phyloP scores from a whole-genome alignment of 768 basidiomycete species.

The Clathrus columnatus region DNA sequence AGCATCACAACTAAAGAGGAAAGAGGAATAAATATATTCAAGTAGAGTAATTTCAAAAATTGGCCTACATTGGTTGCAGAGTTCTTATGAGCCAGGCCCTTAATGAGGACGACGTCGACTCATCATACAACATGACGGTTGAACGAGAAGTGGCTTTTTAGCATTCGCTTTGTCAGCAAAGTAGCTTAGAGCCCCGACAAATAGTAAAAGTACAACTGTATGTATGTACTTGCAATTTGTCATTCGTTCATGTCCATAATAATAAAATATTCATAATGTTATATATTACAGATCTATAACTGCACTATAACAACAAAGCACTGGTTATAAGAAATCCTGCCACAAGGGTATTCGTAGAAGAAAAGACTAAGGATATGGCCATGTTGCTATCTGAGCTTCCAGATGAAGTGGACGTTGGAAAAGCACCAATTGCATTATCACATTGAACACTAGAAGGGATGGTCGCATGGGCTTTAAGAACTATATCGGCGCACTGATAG shows the following conservation, averaged over 20 bases:
- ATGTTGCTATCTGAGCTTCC: neutral
- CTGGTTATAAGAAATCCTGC: neutral
- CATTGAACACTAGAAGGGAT: constrained; percentile 38
- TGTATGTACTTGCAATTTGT: neutral
- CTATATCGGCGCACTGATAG: constrained; percentile 69
- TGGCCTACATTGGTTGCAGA: constrained; percentile 80
- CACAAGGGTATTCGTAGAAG: neutral
- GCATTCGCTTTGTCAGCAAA: neutral
- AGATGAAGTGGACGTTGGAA: neutral
- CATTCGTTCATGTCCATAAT: no score
- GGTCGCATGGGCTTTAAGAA: constrained; percentile 45
- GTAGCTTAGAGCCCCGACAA: neutral
- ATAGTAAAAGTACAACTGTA: neutral
- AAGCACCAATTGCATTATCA: constrained; percentile 29
- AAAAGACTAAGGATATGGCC: neutral
- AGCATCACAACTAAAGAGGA: constrained; percentile 73
- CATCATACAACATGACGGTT: constrained; percentile 30
- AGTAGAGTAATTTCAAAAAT: constrained; percentile 11
- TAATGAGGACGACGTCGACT: constrained; percentile 53
- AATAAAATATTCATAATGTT: no score
- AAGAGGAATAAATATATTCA: constrained; percentile 3
- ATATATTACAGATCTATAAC: neutral
- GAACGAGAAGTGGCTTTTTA: neutral
- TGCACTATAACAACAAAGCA: neutral
- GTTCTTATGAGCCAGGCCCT: constrained; percentile 85